Evolutionary conservation across 2,329 filamentous ascomycete species (phyloP).

Genomic region (Xylariaceae sp.): DNA sequence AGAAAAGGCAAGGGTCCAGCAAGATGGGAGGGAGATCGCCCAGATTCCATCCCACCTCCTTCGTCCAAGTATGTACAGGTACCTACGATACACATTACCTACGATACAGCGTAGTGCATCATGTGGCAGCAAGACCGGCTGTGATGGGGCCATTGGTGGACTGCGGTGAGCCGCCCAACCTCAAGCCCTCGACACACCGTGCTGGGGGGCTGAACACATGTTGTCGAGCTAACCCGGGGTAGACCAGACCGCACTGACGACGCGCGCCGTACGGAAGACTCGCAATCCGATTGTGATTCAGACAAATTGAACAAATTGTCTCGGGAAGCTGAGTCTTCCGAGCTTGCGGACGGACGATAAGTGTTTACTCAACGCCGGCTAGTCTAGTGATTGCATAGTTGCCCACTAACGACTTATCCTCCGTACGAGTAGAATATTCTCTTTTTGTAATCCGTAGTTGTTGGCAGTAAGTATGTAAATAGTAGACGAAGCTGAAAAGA

Average conservation of each 20-base stretch:
- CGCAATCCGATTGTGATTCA: not conserved
- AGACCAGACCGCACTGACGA: no score
- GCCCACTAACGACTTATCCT: no score
- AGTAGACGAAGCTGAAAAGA: not conserved
- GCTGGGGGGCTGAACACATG: constrained; percentile 9
- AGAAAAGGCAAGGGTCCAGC: no score
- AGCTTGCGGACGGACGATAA: no score
- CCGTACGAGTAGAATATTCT: no score
- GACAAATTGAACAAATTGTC: not conserved
- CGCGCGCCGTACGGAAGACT: not conserved
- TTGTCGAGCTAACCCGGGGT: not conserved
- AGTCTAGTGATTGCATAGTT: no score
- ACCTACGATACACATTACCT: no score
- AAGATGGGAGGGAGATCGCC: not conserved
- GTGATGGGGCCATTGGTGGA: no score
- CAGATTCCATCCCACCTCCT: not conserved
- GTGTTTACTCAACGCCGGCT: no score
- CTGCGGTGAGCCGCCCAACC: constrained; percentile 3
- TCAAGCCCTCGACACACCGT: constrained; percentile 2
- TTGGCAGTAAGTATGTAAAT: not conserved
- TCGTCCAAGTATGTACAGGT: not conserved
- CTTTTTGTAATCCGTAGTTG: no score
- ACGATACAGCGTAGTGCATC: not conserved
- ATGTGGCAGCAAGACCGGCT: not conserved
- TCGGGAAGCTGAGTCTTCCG: not conserved